These are phyloP conservation scores for Trebouxia sp. DNA, from an alignment of 139 green algal species.

Conservation along the genomic window DNA sequence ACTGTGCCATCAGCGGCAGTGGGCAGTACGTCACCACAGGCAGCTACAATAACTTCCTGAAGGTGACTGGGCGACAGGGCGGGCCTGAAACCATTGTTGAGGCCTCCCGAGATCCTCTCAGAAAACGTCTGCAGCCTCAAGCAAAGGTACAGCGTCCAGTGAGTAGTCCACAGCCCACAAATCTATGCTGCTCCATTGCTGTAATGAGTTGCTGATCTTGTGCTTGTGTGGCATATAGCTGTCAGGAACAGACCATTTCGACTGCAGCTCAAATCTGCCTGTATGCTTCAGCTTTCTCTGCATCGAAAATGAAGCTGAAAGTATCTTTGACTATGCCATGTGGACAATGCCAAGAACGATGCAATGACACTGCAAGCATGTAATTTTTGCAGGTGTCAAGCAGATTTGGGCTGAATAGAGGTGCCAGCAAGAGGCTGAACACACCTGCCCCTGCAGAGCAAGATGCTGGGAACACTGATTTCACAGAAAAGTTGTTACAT, in stretches of 20 bases:
- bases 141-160: conserved; percentile 45
- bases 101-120: conserved; percentile 74
- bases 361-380: background rate
- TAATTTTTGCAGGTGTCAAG: conserved; percentile 1
- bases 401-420: conserved; percentile 12
- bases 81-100: conserved; percentile 56
- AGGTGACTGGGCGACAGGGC: conserved; percentile 53
- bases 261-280: too few species aligned
- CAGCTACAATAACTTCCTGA: conserved; percentile 94
- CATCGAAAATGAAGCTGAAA: too few species aligned
- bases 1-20: conserved; percentile 83
- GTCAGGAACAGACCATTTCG: too few species aligned
- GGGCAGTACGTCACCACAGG: conserved; percentile 84
- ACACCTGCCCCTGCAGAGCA: conserved; percentile 32
- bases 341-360: background rate
- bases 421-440: conserved; percentile 39
- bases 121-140: conserved; percentile 59
- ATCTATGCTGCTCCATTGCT: too few species aligned
- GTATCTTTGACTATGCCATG: too few species aligned
- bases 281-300: too few species aligned
- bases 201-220: too few species aligned
- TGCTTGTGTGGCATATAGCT: too few species aligned
- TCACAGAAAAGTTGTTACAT: conserved; percentile 90
- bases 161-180: background rate
- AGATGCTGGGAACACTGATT: conserved; percentile 58